Evolutionary conservation across 2,329 filamentous ascomycete species (phyloP).

Genomic region (Fonsecaea erecta): DNA sequence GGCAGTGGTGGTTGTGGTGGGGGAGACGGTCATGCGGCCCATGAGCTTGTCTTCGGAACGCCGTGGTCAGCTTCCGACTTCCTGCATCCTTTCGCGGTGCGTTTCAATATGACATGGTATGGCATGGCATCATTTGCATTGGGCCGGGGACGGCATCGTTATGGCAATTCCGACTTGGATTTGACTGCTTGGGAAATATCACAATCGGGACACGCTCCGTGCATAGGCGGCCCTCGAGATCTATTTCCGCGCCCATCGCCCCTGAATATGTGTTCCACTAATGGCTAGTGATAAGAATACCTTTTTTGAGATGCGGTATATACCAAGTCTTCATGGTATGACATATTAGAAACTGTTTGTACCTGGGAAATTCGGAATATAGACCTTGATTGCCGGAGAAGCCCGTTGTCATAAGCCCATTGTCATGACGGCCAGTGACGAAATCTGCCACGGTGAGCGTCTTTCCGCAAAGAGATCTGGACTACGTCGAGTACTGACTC

Average conservation of each 20-base stretch:
- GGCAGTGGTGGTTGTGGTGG: constrained; percentile 2
- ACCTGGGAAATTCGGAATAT: background rate
- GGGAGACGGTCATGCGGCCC: background rate
- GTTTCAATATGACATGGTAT: background rate
- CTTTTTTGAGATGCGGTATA: background rate
- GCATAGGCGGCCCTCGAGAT: background rate
- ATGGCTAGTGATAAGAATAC: background rate
- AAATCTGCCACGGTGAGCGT: background rate
- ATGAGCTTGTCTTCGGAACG: constrained; percentile 5
- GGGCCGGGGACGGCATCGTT: background rate
- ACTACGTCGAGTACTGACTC: background rate
- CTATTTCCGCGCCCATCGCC: background rate
- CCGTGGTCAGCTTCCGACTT: background rate
- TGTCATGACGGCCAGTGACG: background rate
- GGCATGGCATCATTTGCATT: background rate
- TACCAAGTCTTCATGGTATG: background rate
- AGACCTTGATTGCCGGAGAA: background rate
- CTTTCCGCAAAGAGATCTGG: background rate
- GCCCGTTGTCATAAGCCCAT: too few species aligned
- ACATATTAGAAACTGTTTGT: background rate
- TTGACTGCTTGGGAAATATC: background rate
- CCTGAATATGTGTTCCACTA: background rate
- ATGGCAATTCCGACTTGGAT: background rate
- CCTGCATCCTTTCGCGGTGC: background rate
- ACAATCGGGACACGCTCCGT: background rate